Base-by-base conservation (phyloP, 2,329 filamentous ascomycete genomes). In the Leptographium radiaticola region DNA sequence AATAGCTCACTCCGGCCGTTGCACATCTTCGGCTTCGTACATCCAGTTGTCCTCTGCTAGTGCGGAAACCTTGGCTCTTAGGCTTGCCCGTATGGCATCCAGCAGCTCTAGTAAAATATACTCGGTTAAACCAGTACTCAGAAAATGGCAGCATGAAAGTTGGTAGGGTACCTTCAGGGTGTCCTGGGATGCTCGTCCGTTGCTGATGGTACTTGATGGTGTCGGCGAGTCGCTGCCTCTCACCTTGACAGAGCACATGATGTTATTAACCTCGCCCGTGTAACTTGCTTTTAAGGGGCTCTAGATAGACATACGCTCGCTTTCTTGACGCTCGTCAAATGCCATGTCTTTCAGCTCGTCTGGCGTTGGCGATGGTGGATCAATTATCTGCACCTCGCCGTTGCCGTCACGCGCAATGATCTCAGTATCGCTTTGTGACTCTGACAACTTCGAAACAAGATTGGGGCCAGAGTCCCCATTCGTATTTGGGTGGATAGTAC, bases 21-120 rank as follows among this genome's bases (percentile, higher is more conserved):
- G 67, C 57, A 74, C 70, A 53, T 79, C 75, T 61, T 88, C 85
- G 2, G 79, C 73, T 66, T 90, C 87, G 68, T 86, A 95, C 84
- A 95, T 94, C 89, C 89, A 95, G 62, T 84, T 86, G 63, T 95
- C 89, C 51, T 93, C 86, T 25, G 86, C 78, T 50, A 95, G 70
- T 15, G 83, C 81, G 16, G 80, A 77, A 2, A 89, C 84, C 65
- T 89, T 88, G 55, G 80, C 80, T 60, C 80, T 75, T 53, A 94
- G 71, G 65, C 84, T 89, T 38, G 81, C 77, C 58, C 80, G 79
- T 49, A 89, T 77, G 25, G 81, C 76, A 58, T 85, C 81, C 31
- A 89, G 72, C 4, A 90, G 74, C 66, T 89, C 86, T 83, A 56
- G 25, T 15, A 36, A 33, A 8, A 3, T 30, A 30, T 30, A 13